Percentiles rank a stretch among this genome's conserved stretches.
Evolutionary conservation across 2,329 filamentous ascomycete genomes (phyloP).

Genomic region (Fusarium penzigii): DNA sequence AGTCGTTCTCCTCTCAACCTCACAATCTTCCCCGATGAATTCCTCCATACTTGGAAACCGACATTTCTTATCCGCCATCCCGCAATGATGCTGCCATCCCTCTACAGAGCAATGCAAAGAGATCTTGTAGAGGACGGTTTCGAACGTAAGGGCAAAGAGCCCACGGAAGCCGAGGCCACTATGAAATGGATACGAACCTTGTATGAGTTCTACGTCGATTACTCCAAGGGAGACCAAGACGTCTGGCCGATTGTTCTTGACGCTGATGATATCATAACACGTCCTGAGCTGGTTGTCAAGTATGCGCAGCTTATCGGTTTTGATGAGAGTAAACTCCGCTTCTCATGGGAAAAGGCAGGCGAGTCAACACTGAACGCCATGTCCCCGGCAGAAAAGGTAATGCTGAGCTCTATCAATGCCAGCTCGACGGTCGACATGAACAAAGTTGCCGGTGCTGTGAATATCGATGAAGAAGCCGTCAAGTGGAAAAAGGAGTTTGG

Average conservation of each 20-base stretch:
- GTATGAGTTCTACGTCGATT: constrained; percentile 15
- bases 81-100: constrained; percentile 13
- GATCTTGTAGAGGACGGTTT: not conserved
- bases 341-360: constrained; percentile 10
- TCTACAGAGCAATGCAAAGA: constrained; percentile 13
- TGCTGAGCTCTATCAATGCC: constrained; percentile 18
- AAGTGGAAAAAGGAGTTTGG: constrained; percentile 24
- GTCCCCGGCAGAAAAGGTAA: constrained; percentile 2
- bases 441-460: constrained; percentile 15
- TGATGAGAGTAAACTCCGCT: constrained; percentile 11
- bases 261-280: constrained; percentile 20
- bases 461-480: constrained; percentile 13
- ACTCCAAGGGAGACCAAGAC: constrained; percentile 8
- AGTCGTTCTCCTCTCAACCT: constrained; percentile 17
- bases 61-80: constrained; percentile 24
- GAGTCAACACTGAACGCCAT: constrained; percentile 3
- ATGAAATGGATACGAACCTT: constrained; percentile 15
- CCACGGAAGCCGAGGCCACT: constrained; percentile 7
- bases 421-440: constrained; percentile 9
- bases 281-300: constrained; percentile 11
- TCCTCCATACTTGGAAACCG: constrained; percentile 22
- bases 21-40: constrained; percentile 21
- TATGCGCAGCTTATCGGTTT: constrained; percentile 15
- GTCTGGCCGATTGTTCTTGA: constrained; percentile 21
- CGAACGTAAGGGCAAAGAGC: constrained; percentile 3